Base-by-base conservation (phyloP, 176 grass and related monocot species). In the Carex cristatella region DNA sequence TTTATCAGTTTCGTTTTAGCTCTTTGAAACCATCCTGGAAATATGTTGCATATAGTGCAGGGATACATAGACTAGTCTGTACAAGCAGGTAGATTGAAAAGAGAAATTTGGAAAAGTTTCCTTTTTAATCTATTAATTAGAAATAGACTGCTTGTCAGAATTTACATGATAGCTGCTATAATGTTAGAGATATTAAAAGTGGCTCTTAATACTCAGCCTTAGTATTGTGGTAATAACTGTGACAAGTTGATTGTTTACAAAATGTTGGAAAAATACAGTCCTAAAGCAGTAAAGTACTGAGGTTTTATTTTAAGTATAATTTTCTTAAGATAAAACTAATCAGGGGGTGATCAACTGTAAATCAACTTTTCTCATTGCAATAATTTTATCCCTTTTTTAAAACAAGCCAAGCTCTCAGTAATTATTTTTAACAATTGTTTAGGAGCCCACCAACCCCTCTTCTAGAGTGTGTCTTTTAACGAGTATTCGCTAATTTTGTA, bases 21-120 rank as follows among this genome's bases (percentile, higher is more conserved):
- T 83, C 85, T 55, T 78, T n/a, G 75, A 79, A 73, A 16, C 16
- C 30, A 85, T 51, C 28, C 28, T 79, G 74, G 3, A 79, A 79
- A 79, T 79, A 33, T 54, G 3, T 76, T 54, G 19, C 53, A 79
- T 56, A 56, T 53, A 15, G 58, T 56, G 49, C 14, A 53, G 57
- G 49, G 74, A 79, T 79, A 79, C 57, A 79, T 33, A 79, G 27
- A 7, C 13, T 79, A 35, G 19, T 58, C 7, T 79, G 74, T 79
- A 58, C 51, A 58, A 53, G 18, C 49, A 74, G n/a, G 4, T 10
- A 72, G 16, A 72, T 42, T 19, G 37, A 68, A 37, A 68, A 4
- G 74, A 57, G 49, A 79, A 56, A 78, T 33, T 57, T 57, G 5
- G 13, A 35, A 56, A 27, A 46, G 69, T 49, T 49, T 23, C 69